Conservation (phyloP, 2,329 filamentous ascomycete genomes). For the Metarhizium album region DNA sequence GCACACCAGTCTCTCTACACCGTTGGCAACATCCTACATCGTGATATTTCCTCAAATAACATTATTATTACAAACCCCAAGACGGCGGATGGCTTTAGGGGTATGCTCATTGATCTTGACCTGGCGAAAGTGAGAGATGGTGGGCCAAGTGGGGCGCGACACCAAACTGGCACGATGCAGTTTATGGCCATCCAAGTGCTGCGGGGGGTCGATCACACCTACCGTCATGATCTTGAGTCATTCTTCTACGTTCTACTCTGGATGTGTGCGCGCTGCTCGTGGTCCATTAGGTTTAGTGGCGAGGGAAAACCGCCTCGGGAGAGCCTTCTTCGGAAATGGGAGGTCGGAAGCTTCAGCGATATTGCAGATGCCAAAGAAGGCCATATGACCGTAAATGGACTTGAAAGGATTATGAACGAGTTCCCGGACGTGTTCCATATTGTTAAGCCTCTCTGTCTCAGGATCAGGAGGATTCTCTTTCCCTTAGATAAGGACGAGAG, state of each 20-base stretch:
- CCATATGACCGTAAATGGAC: slow-evolving; percentile 7
- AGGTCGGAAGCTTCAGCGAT: slow-evolving; percentile 5
- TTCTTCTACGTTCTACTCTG: slow-evolving; percentile 3
- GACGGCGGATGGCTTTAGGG: slow-evolving; percentile 12
- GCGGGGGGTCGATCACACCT: slow-evolving; percentile 15
- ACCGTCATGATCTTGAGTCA: slow-evolving; percentile 7
- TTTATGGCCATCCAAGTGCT: slow-evolving; percentile 26
- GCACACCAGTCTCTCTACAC: slow-evolving; percentile 24
- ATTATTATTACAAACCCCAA: slow-evolving; percentile 22
- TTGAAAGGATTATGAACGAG: slow-evolving; percentile 7
- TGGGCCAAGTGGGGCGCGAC: slow-evolving; percentile 12
- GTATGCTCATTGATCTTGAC: slow-evolving; percentile 14
- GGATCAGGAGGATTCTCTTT: slow-evolving; percentile 7
- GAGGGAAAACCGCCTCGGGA: neutral
- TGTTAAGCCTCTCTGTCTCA: slow-evolving; percentile 11
- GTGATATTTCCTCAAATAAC: slow-evolving; percentile 16
- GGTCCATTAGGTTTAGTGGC: slow-evolving; percentile 2
- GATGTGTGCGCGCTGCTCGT: slow-evolving; percentile 8
- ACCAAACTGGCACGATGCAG: slow-evolving; percentile 18
- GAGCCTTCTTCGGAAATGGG: slow-evolving; percentile 6
- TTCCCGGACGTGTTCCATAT: slow-evolving; percentile 10
- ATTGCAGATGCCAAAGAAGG: slow-evolving; percentile 6
- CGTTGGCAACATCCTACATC: slow-evolving; percentile 9
- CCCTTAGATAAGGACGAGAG: slow-evolving; percentile 2
- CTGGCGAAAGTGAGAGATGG: slow-evolving; percentile 9